A percentile compares a stretch with the other conserved stretches of the same genome.
phyloP scores from a whole-genome alignment of 2,329 filamentous ascomycete genomes.

The Trichoderma sp. region DNA sequence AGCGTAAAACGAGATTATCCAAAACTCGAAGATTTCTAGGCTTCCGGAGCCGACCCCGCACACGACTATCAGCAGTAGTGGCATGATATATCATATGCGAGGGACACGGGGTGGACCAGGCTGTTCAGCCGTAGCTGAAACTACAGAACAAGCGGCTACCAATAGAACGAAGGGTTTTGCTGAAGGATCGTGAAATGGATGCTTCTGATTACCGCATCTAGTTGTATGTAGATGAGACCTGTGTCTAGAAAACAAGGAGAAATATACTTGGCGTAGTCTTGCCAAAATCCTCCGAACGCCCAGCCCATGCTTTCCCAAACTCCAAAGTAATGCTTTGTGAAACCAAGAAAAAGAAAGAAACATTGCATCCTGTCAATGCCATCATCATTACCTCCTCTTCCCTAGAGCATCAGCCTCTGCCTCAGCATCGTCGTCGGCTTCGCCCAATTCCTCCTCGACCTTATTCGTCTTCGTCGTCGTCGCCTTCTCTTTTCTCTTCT shows the following conservation, averaged over 20 bases:
- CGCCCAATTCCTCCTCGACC: conserved; percentile 51
- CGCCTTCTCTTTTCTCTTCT: conserved; percentile 37
- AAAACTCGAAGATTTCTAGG: background rate
- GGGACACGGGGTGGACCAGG: background rate
- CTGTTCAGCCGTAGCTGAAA: conserved; percentile 10
- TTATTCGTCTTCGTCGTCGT: conserved; percentile 26
- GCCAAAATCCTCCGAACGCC: background rate
- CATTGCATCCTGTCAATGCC: background rate
- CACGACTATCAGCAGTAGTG: background rate
- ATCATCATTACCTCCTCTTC: conserved; percentile 35
- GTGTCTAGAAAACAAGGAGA: background rate
- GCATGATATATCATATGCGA: conserved; percentile 6
- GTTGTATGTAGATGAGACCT: background rate
- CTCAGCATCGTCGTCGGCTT: conserved; percentile 50
- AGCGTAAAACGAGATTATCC: background rate
- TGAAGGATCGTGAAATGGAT: background rate
- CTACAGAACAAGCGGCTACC: background rate
- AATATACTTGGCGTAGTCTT: background rate
- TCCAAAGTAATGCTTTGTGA: conserved; percentile 1
- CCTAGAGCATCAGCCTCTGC: conserved; percentile 41
- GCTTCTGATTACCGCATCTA: background rate
- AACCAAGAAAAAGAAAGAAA: background rate
- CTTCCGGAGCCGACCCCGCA: background rate
- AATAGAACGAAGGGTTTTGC: background rate
- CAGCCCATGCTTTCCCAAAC: background rate